Evolutionary conservation across 495 filamentous ascomycete genomes (phyloP).

Genomic region (Elasticomyces elasticus): DNA sequence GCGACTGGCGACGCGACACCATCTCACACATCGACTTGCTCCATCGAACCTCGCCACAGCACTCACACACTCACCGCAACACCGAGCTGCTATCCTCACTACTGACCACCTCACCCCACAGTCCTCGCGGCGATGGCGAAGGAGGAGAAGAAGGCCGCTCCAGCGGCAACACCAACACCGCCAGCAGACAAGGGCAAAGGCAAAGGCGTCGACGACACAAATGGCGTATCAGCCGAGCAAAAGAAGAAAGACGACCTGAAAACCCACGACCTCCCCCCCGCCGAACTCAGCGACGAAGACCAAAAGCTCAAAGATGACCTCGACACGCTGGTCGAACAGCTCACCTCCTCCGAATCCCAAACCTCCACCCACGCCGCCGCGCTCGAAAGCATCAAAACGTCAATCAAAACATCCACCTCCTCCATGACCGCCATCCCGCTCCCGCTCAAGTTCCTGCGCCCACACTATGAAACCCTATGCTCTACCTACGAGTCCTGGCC

Average conservation of each 20-base stretch:
- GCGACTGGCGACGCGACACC: too few species aligned
- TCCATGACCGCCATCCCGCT: conserved; percentile 99
- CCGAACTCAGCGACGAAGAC: conserved; percentile 96
- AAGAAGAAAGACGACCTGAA: conserved; percentile 51
- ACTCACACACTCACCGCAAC: too few species aligned
- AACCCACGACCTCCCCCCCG: conserved; percentile 44
- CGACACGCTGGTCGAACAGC: conserved; percentile 92
- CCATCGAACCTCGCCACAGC: neutral
- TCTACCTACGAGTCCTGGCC: conserved; percentile 83
- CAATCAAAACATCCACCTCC: conserved; percentile 96
- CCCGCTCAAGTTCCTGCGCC: conserved; percentile 93
- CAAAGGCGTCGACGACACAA: conserved; percentile 41
- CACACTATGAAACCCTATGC: conserved; percentile 81
- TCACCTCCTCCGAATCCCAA: conserved; percentile 87
- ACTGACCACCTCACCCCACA: neutral
- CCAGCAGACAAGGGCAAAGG: conserved; percentile 92
- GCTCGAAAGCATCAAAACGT: conserved; percentile 88
- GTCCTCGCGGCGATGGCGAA: conserved; percentile 62
- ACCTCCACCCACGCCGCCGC: conserved; percentile 80
- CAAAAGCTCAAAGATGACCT: conserved; percentile 96
- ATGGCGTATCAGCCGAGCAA: conserved; percentile 29
- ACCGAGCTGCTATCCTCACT: neutral
- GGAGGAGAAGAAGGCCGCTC: conserved; percentile 70
- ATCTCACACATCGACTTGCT: too few species aligned
- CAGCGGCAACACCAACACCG: too few species aligned